A percentile compares a stretch with the other conserved stretches of the same genome.
phyloP scores from a whole-genome alignment of 345 rosid genomes.

The Isatis tinctoria region DNA sequence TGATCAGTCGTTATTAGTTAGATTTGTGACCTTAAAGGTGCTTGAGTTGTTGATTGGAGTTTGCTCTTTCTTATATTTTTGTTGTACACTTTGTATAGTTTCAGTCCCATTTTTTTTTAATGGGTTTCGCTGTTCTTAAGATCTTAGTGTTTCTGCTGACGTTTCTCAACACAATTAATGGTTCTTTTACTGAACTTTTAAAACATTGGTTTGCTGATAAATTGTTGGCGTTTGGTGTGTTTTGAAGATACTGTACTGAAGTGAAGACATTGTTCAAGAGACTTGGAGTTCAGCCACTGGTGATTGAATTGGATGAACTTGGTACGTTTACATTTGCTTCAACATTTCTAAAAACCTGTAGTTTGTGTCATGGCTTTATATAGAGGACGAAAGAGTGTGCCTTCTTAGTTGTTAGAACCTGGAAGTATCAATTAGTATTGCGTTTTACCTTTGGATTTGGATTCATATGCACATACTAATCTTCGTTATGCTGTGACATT shows the following conservation, averaged over 20 bases:
- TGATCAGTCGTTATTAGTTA: too few relatives aligned
- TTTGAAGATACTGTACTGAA: conserved; percentile 72
- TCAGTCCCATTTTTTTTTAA: too few relatives aligned
- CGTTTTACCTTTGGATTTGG: not conserved
- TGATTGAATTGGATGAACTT: conserved; percentile 84
- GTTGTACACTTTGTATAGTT: too few relatives aligned
- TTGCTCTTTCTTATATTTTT: too few relatives aligned
- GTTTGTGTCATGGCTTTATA: not conserved
- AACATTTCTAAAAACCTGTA: not conserved
- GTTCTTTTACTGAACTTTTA: not conserved
- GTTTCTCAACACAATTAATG: too few relatives aligned
- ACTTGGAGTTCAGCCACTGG: conserved; percentile 71
- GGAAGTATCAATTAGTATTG: not conserved
- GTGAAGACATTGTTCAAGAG: conserved; percentile 83
- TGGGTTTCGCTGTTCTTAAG: not conserved
- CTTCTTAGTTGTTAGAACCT: not conserved
- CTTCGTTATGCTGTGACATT: not conserved
- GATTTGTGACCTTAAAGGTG: too few relatives aligned
- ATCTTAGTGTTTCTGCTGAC: conserved; percentile 2
- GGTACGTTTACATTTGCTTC: conserved; percentile 44
- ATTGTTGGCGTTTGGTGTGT: not conserved
- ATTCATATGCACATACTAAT: not conserved
- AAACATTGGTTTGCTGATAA: not conserved
- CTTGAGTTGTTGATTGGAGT: too few relatives aligned
- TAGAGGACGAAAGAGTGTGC: not conserved